A percentile compares a stretch with the other conserved stretches of the same genome.
These are phyloP conservation scores for Acacia concinna DNA, from an alignment of 331 rosid species.

Conservation along the genomic window DNA sequence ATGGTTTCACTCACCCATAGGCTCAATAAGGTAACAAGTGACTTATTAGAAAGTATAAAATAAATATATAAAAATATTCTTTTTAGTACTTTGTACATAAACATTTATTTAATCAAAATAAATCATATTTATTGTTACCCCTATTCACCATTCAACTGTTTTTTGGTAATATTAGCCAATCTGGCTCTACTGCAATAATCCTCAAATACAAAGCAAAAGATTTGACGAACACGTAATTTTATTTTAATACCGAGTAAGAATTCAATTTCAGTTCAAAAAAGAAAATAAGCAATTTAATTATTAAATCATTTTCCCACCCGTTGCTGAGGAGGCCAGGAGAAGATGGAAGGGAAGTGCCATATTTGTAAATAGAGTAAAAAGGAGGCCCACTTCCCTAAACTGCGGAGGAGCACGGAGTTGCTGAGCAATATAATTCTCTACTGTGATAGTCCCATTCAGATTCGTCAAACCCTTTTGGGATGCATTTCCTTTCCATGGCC, in stretches of 20 bases:
- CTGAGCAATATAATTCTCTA: not conserved
- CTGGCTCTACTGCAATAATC: not conserved
- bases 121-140: too few species aligned
- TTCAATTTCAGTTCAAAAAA: not conserved
- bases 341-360: not conserved
- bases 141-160: not conserved
- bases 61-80: too few species aligned
- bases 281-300: not conserved
- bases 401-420: not conserved
- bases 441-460: conserved; percentile 36
- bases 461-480: conserved; percentile 28
- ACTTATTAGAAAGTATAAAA: too few species aligned
- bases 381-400: not conserved
- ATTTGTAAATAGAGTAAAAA: conserved; percentile 26
- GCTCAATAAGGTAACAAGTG: too few species aligned
- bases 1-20: not conserved
- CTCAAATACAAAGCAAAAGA: not conserved
- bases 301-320: not conserved
- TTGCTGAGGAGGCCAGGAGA: not conserved
- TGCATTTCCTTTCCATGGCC: conserved; percentile 8
- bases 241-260: too few species aligned
- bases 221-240: too few species aligned
- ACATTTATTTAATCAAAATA: too few species aligned
- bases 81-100: too few species aligned
- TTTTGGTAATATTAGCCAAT: not conserved